phyloP scores from a whole-genome alignment of 2,329 filamentous ascomycete genomes.

The Colletotrichum sp. region DNA sequence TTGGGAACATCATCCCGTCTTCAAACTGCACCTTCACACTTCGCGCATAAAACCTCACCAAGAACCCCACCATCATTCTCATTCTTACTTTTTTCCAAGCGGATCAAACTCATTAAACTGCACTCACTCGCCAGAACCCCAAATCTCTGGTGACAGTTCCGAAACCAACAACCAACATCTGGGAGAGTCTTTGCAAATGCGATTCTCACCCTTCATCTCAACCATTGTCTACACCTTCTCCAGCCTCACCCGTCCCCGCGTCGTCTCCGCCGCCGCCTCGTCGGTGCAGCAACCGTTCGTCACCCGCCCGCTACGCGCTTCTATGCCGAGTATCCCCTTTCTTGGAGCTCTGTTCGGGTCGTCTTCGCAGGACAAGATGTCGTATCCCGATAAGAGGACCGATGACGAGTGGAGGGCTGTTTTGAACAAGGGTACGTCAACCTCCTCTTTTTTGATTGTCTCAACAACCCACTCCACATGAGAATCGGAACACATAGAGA shows the following conservation, averaged over 20 bases:
- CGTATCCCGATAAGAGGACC: slow-evolving; percentile 80
- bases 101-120: not conserved
- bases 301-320: slow-evolving; percentile 41
- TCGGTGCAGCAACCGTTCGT: slow-evolving; percentile 25
- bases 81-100: not conserved
- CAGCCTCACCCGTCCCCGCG: slow-evolving; percentile 42
- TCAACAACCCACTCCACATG: not conserved
- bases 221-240: slow-evolving; percentile 53
- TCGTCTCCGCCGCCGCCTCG: slow-evolving; percentile 25
- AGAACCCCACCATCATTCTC: not conserved
- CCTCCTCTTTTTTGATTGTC: not conserved
- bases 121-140: not conserved
- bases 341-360: slow-evolving; percentile 76
- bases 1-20: not conserved
- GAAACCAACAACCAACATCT: too few relatives aligned
- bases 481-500: not conserved
- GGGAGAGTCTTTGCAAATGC: slow-evolving; percentile 40
- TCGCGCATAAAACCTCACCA: slow-evolving; percentile 3
- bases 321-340: slow-evolving; percentile 82
- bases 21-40: not conserved
- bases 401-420: slow-evolving; percentile 90
- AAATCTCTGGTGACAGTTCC: not conserved
- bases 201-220: slow-evolving; percentile 51
- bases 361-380: slow-evolving; percentile 64
- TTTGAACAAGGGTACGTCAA: slow-evolving; percentile 58